Percentiles rank a stretch among this genome's conserved stretches.
phyloP scores from a whole-genome alignment of 306 rosid genomes.

The Clitoria ternatea region DNA sequence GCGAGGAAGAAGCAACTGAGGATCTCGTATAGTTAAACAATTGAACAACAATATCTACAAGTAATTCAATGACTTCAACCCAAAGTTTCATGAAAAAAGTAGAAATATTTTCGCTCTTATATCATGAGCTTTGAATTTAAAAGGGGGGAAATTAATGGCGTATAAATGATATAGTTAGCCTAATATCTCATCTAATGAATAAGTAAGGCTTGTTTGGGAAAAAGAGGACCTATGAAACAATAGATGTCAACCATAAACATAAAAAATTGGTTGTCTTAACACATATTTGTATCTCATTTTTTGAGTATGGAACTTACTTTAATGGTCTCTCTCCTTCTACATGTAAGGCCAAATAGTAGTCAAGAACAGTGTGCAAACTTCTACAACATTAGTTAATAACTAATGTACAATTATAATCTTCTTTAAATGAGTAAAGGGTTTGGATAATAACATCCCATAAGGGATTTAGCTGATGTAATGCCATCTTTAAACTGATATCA shows the following conservation, averaged over 20 bases:
- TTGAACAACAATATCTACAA: constrained; percentile 90
- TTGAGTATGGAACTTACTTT: neutral
- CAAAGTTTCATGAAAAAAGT: neutral
- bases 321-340: neutral
- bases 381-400: neutral
- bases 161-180: neutral
- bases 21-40: constrained; percentile 92
- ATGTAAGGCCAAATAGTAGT: neutral
- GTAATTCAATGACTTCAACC: constrained; percentile 21
- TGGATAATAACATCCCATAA: neutral
- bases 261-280: neutral
- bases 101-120: neutral
- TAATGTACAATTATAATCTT: neutral
- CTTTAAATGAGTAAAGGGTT: neutral
- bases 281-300: neutral
- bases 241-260: constrained; percentile 4
- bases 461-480: neutral
- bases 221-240: neutral
- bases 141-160: neutral
- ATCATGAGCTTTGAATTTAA: neutral
- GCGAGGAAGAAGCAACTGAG: constrained; percentile 78
- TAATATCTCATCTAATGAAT: neutral
- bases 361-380: neutral
- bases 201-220: neutral
- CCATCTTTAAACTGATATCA: neutral